Conservation (phyloP, 2,329 filamentous ascomycete genomes). For the Aspergillus ochraceoroseus region DNA sequence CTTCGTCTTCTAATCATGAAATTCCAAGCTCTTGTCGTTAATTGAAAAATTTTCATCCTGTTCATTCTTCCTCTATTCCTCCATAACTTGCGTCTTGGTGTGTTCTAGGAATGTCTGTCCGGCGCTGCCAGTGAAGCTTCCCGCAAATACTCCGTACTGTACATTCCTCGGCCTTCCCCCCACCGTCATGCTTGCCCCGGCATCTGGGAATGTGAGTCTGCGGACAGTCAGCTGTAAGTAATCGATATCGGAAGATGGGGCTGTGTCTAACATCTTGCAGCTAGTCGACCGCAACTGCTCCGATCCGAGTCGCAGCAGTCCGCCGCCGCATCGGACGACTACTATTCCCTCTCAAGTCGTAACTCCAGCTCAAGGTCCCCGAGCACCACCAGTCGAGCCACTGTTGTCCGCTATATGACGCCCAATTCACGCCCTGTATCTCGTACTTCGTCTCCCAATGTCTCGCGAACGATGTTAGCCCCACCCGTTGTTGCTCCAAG, state of each 20-base stretch:
- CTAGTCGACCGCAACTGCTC: constrained; percentile 43
- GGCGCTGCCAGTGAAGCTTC: constrained; percentile 18
- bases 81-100: constrained; percentile 12
- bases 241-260: no score
- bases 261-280: constrained; percentile 26
- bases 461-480: constrained; percentile 27
- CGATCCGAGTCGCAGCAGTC: constrained; percentile 45
- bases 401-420: constrained; percentile 43
- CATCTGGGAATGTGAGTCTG: constrained; percentile 28
- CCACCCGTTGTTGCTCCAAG: constrained; percentile 17
- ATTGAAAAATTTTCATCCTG: constrained; percentile 7
- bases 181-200: constrained; percentile 26
- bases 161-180: constrained; percentile 20
- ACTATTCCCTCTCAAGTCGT: constrained; percentile 46
- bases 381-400: constrained; percentile 34
- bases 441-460: constrained; percentile 28
- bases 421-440: constrained; percentile 38
- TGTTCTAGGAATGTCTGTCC: constrained; percentile 19
- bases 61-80: constrained; percentile 5
- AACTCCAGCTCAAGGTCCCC: constrained; percentile 34
- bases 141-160: no score
- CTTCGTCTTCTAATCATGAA: neutral
- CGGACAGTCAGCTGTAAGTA: constrained; percentile 40
- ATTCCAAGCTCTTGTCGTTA: neutral
- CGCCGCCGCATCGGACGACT: constrained; percentile 48